These are phyloP conservation scores for Drechslerella dactyloides DNA, from an alignment of 2,329 filamentous ascomycete species.

Conservation along the genomic window DNA sequence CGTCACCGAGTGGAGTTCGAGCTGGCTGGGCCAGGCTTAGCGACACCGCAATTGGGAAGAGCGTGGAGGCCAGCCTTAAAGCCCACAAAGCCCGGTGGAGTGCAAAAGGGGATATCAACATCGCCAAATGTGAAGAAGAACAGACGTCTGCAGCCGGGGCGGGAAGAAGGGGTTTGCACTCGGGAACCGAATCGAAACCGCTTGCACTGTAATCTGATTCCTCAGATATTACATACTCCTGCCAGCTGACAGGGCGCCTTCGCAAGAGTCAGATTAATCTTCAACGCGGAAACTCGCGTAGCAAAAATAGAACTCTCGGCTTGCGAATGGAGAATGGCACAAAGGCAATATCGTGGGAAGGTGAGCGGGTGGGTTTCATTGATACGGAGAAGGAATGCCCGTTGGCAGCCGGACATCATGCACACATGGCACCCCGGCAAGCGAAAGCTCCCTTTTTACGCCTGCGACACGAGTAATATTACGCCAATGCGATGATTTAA, in stretches of 20 bases:
- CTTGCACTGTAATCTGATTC: conserved; percentile 9
- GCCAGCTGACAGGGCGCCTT: conserved; percentile 12
- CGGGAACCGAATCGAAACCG: too few relatives aligned
- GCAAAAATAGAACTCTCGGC: conserved; percentile 43
- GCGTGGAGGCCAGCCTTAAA: conserved; percentile 24
- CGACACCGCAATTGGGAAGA: conserved; percentile 46
- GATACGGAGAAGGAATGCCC: conserved; percentile 38
- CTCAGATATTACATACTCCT: conserved; percentile 21
- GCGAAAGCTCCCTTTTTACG: conserved; percentile 24
- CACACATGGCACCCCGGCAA: conserved; percentile 48
- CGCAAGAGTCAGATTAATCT: conserved; percentile 9
- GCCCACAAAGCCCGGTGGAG: not conserved
- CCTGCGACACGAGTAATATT: conserved; percentile 32
- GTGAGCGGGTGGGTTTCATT: conserved; percentile 32
- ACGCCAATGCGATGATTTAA: conserved; percentile 15
- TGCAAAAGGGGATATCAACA: conserved; percentile 3
- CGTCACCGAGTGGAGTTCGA: conserved; percentile 22
- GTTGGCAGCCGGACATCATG: conserved; percentile 43
- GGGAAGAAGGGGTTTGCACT: not conserved
- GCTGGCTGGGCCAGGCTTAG: conserved; percentile 31
- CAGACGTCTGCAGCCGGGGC: conserved; percentile 10
- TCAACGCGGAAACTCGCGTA: conserved; percentile 36
- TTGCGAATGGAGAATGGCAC: conserved; percentile 1
- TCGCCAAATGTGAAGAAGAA: conserved; percentile 4
- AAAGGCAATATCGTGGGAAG: not conserved